These are phyloP conservation scores for Salix dunnii DNA, from an alignment of 345 rosid genomes.

Conservation along the genomic window DNA sequence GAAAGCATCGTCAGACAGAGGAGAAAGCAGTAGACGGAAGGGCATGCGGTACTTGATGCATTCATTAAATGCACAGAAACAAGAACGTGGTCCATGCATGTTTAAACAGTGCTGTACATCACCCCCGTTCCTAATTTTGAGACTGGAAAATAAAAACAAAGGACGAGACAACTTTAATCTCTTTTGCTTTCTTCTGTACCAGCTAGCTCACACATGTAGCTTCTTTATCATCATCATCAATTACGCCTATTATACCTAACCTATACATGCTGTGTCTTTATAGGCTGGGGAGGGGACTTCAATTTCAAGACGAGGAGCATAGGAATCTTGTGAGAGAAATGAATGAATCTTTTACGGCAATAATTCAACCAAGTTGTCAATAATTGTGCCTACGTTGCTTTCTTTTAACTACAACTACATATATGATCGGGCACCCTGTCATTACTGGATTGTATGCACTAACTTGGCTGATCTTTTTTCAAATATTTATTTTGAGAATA, in stretches of 20 bases:
- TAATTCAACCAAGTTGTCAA: conserved; percentile 32
- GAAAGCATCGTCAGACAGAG: neutral
- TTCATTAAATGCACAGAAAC: conserved; percentile 7
- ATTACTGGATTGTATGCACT: neutral
- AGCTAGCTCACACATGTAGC: conserved; percentile 28
- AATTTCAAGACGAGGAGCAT: conserved; percentile 15
- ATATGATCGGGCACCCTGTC: too few species aligned
- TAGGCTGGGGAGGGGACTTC: conserved; percentile 12
- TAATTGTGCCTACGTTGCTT: neutral
- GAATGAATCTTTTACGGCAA: conserved; percentile 23
- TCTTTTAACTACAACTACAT: too few species aligned
- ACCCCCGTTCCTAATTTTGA: neutral
- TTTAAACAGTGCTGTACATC: neutral
- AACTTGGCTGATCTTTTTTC: neutral
- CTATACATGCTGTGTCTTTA: conserved; percentile 27
- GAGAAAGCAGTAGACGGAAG: neutral
- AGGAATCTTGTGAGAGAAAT: conserved; percentile 15
- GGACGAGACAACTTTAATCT: neutral
- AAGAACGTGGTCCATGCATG: conserved; percentile 23
- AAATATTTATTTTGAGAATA: too few species aligned
- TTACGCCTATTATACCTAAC: conserved; percentile 49
- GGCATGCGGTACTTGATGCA: conserved; percentile 3
- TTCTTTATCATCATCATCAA: conserved; percentile 31
- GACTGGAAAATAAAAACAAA: neutral
- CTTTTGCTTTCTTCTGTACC: neutral